Evolutionary conservation across 768 basidiomycete genomes (phyloP), one percentile per base, ranked within the genome.

Genomic region (Collybia mongolica): DNA sequence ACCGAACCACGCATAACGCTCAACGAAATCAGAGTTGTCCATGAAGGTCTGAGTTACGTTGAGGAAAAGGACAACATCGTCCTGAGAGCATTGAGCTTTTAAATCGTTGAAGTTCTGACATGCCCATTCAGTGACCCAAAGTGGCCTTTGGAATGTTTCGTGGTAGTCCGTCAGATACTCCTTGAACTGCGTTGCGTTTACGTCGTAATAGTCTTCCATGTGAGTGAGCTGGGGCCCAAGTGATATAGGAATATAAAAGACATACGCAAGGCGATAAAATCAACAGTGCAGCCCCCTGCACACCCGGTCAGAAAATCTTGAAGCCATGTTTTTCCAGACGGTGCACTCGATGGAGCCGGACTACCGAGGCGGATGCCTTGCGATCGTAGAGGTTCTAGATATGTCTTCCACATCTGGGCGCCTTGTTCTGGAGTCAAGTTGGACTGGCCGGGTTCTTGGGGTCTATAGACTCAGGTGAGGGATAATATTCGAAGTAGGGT

Each of bases 121-220:
- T 0, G 77, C 76, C 78, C 79, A 82, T 57, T 83, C 83, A 1
- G 82, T 84, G 0, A 83, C 74, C 82, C 81, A 83, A 14, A 83
- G 61, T 3, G 80, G 74, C 29, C 65, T 65, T 46, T 80, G 66
- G 62, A 82, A 84, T 4, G 77, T 76, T 14, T 32, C 5, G 18
- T 53, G 29, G 20, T 42, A 48, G 38, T 53, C 51, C 6, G 46
- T 17, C 17, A 53, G 3, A 32, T 53, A 53, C 12, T 47, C 32
- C 9, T 50, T 50, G 22, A 54, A 50, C 17, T 49, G 48, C 2
- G 53, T 42, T 5, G 49, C 48, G 37, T 50, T 54, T 2, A 46
- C 39, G n/a, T 46, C 48, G 41, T 55, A 36, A 22, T 26, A 50
- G 29, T 42, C 39, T 48, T 12, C 37, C 40, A 7, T 14, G 11